Evolutionary conservation across 2,329 filamentous ascomycete genomes (phyloP).

Genomic region (Penicillium sclerotiorum): DNA sequence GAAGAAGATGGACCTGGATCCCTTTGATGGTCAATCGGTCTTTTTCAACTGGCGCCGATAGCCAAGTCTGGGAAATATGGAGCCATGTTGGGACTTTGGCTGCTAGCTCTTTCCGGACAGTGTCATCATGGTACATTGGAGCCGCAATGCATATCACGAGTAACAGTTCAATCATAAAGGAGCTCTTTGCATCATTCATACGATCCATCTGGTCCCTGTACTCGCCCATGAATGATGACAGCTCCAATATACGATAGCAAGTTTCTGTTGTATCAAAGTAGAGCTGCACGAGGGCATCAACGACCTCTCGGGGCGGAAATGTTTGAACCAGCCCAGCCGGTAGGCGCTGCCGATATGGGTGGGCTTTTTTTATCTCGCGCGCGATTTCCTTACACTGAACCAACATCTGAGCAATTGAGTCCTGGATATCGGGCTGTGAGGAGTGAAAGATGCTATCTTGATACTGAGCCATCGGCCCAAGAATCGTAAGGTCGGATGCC

Average conservation of each 20-base stretch:
- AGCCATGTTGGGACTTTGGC: slow-evolving; percentile 16
- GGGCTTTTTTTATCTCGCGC: not conserved
- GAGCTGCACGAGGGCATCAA: not conserved
- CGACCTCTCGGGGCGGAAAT: not conserved
- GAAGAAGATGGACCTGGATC: slow-evolving; percentile 22
- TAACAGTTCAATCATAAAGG: slow-evolving; percentile 21
- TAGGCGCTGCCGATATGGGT: not conserved
- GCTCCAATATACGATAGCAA: slow-evolving; percentile 32
- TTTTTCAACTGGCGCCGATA: slow-evolving; percentile 26
- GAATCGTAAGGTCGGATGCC: not conserved
- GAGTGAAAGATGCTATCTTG: not conserved
- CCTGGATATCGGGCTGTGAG: not conserved
- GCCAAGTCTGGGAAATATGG: slow-evolving; percentile 22
- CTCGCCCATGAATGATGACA: slow-evolving; percentile 28
- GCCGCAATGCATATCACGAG: slow-evolving; percentile 25
- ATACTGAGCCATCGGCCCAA: not conserved
- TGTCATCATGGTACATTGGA: slow-evolving; percentile 8
- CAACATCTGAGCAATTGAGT: not conserved
- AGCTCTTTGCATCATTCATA: slow-evolving; percentile 8
- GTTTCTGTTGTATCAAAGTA: slow-evolving; percentile 33
- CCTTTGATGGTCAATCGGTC: slow-evolving; percentile 17
- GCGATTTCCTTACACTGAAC: not conserved
- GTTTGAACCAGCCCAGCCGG: not conserved
- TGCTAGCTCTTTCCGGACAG: slow-evolving; percentile 9
- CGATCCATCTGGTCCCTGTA: slow-evolving; percentile 23